Evolutionary conservation across 805 yeast species (phyloP).

Genomic region (Saturnispora ahearnii): DNA sequence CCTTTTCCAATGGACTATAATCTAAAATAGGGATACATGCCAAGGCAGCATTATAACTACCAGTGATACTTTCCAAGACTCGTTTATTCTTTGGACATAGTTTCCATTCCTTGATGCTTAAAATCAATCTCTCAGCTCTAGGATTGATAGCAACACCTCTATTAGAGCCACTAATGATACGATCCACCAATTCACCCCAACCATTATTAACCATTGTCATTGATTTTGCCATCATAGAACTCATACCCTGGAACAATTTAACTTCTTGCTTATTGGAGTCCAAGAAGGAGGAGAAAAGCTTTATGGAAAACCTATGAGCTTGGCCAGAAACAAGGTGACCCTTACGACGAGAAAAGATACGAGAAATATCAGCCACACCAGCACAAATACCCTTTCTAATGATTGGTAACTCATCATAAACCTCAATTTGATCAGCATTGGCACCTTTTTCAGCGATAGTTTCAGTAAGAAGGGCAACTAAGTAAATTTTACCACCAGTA

Average conservation of each 20-base stretch:
- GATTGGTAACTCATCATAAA: slow-evolving; percentile 13
- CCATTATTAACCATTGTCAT: slow-evolving; percentile 47
- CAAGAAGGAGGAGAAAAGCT: slow-evolving; percentile 63
- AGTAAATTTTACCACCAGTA: slow-evolving; percentile 54
- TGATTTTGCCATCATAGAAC: slow-evolving; percentile 29
- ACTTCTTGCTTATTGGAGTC: slow-evolving; percentile 28
- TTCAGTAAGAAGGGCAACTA: slow-evolving; percentile 72
- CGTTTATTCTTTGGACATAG: slow-evolving; percentile 21
- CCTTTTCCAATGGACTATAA: slow-evolving; percentile 53
- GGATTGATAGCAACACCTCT: slow-evolving; percentile 76
- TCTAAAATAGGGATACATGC: slow-evolving; percentile 56
- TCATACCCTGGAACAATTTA: slow-evolving; percentile 26
- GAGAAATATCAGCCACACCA: slow-evolving; percentile 78
- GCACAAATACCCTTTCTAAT: slow-evolving; percentile 78
- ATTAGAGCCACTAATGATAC: slow-evolving; percentile 66
- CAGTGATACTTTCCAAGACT: slow-evolving; percentile 13
- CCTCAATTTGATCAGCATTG: neutral
- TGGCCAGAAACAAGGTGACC: slow-evolving; percentile 54
- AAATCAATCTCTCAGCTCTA: slow-evolving; percentile 60
- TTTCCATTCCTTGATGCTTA: slow-evolving; percentile 67
- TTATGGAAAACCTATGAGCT: slow-evolving; percentile 61
- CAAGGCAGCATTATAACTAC: slow-evolving; percentile 34
- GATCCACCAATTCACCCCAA: slow-evolving; percentile 81
- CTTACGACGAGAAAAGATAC: slow-evolving; percentile 59
- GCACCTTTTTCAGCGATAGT: slow-evolving; percentile 29